These are phyloP conservation scores for Debaryomycetaceae sp. DNA, from an alignment of 1,139 yeast species.

Conservation along the genomic window DNA sequence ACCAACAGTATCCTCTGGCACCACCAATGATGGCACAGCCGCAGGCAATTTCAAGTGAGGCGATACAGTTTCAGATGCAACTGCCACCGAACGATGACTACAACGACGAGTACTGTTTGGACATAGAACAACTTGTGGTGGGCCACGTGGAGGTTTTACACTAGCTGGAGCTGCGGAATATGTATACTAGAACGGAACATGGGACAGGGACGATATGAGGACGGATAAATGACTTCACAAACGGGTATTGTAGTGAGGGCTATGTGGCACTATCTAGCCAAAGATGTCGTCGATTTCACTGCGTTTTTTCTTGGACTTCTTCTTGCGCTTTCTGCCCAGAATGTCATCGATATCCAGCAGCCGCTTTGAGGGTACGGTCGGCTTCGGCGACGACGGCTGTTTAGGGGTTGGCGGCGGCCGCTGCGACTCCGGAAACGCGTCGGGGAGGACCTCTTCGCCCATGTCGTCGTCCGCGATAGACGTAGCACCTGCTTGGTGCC, in stretches of 20 bases:
- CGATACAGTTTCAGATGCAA: too few species aligned
- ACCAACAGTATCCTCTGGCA: conserved; percentile 2
- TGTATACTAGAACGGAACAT: conserved; percentile 4
- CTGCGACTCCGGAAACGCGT: too few species aligned
- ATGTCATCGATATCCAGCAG: background rate
- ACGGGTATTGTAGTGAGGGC: conserved; percentile 1
- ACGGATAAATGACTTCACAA: conserved; percentile 2
- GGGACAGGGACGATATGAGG: background rate
- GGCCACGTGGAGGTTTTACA: conserved; percentile 9
- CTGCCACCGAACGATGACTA: conserved; percentile 29
- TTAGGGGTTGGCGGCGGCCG: too few species aligned
- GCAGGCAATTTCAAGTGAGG: too few species aligned
- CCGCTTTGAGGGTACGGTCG: too few species aligned
- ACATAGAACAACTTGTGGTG: conserved; percentile 37
- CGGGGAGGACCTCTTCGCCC: conserved; percentile 20
- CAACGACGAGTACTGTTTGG: conserved; percentile 46
- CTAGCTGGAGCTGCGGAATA: conserved; percentile 3
- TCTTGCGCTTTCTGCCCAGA: conserved; percentile 3
- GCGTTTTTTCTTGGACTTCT: conserved; percentile 10
- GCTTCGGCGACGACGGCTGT: too few species aligned
- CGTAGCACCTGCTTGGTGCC: too few species aligned
- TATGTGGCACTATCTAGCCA: conserved; percentile 8
- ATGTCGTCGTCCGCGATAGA: conserved; percentile 25
- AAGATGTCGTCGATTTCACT: conserved; percentile 17
- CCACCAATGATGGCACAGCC: too few species aligned